phyloP scores from a whole-genome alignment of 768 basidiomycete species.

The Favolaschia claudopus region DNA sequence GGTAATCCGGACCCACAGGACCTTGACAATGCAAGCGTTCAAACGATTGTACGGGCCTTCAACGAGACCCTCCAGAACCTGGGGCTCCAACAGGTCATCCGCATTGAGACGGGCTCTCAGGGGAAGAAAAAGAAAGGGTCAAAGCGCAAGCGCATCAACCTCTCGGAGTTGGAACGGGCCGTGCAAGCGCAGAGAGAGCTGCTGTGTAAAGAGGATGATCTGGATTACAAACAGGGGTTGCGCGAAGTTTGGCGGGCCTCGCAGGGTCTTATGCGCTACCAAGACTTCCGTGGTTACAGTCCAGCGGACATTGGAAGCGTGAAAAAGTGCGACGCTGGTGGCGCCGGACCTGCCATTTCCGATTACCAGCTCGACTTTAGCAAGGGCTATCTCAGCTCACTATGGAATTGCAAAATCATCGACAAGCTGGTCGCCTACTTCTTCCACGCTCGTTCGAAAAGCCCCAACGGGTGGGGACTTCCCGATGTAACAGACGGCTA shows the following conservation, averaged over 20 bases:
- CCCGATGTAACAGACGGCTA: constrained; percentile 6
- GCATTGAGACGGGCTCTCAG: too few species aligned
- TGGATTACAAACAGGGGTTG: neutral
- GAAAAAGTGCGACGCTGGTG: neutral
- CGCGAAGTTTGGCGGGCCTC: neutral
- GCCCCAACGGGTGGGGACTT: neutral
- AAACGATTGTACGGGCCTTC: too few species aligned
- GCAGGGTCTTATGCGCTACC: neutral
- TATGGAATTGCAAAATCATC: neutral
- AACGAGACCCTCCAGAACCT: too few species aligned
- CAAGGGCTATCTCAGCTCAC: neutral
- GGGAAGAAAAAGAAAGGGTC: too few species aligned
- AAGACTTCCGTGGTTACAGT: neutral
- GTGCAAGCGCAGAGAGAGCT: too few species aligned
- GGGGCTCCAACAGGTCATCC: too few species aligned
- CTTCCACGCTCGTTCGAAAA: neutral
- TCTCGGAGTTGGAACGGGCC: too few species aligned
- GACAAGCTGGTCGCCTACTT: too few species aligned
- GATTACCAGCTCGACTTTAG: constrained; percentile 6
- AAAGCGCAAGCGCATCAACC: too few species aligned
- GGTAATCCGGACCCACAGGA: too few species aligned
- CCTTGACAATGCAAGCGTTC: too few species aligned
- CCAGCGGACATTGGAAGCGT: neutral
- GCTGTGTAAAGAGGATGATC: too few species aligned
- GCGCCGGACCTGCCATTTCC: neutral